Conservation (phyloP, 306 rosid genomes). For the Quercus alba region DNA sequence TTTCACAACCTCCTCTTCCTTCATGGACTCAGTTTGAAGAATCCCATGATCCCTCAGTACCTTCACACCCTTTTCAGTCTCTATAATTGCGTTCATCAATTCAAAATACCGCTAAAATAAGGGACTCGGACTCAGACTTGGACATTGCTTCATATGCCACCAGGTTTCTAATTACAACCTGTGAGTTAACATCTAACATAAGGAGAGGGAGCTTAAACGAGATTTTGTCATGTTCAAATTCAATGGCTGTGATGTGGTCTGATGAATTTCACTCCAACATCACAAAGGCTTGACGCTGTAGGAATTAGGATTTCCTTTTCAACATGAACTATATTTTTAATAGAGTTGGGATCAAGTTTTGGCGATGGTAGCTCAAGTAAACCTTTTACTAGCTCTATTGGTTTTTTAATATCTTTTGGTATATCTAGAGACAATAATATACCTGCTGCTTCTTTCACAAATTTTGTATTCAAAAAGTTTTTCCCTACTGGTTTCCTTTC, state of each 20-base stretch:
- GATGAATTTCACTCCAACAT: background rate
- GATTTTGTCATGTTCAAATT: background rate
- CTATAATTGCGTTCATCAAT: slow-evolving; percentile 26
- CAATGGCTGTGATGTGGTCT: background rate
- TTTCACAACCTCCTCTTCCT: background rate
- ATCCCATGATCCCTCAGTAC: background rate
- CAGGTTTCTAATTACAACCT: slow-evolving; percentile 35
- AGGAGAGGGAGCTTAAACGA: slow-evolving; percentile 17
- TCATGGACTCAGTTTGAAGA: background rate
- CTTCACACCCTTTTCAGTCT: slow-evolving; percentile 22
- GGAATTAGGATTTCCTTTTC: background rate
- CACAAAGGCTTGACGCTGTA: background rate
- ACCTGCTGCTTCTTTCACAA: background rate
- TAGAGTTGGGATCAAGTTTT: background rate
- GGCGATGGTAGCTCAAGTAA: background rate
- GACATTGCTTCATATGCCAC: background rate
- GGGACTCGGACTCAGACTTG: background rate
- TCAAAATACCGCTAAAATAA: slow-evolving; percentile 20
- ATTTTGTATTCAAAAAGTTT: no score
- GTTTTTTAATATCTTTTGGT: background rate
- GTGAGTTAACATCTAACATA: slow-evolving; percentile 1
- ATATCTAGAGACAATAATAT: background rate
- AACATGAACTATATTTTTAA: background rate
- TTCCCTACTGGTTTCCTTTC: no score
- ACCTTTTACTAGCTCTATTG: background rate